These are phyloP conservation scores for Aspergillus sclerotialis DNA, from an alignment of 2,329 filamentous ascomycete genomes.

Conservation along the genomic window DNA sequence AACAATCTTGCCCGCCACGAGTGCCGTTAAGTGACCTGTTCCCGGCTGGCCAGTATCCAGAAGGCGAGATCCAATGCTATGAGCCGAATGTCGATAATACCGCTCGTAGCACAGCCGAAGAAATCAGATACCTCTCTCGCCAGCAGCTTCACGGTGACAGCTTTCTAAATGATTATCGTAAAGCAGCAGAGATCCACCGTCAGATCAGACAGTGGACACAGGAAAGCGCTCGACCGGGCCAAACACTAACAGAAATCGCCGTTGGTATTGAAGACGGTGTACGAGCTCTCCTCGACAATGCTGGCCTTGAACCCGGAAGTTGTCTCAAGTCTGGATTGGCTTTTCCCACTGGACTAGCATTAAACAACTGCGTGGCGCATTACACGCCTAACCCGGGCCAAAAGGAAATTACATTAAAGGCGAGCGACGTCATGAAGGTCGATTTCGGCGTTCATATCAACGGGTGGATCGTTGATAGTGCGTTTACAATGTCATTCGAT, in stretches of 20 bases:
- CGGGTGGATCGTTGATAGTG: constrained; percentile 69
- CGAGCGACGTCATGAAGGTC: constrained; percentile 71
- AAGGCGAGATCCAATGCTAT: constrained; percentile 39
- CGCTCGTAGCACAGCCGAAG: constrained; percentile 41
- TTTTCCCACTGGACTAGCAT: constrained; percentile 49
- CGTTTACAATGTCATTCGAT: constrained; percentile 69
- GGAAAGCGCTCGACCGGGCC: constrained; percentile 44
- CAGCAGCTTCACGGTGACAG: constrained; percentile 37
- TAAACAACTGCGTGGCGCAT: constrained; percentile 51
- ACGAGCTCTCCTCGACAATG: constrained; percentile 43
- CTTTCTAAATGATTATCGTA: constrained; percentile 49
- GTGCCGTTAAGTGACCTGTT: constrained; percentile 42
- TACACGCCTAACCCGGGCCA: constrained; percentile 52
- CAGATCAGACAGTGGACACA: constrained; percentile 48
- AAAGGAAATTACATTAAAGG: constrained; percentile 63
- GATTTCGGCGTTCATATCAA: constrained; percentile 74
- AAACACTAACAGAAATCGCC: constrained; percentile 44
- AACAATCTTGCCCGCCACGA: constrained; percentile 43
- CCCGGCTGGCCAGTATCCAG: constrained; percentile 36
- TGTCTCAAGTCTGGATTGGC: constrained; percentile 46
- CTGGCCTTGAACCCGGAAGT: constrained; percentile 47
- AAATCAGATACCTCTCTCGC: constrained; percentile 37
- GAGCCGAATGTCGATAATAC: constrained; percentile 35
- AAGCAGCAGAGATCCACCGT: constrained; percentile 51
- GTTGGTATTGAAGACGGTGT: constrained; percentile 50